Percentiles rank a stretch among this genome's conserved stretches.
Conservation (phyloP, 2,329 filamentous ascomycete genomes). For the Chaetomiaceae sp. region DNA sequence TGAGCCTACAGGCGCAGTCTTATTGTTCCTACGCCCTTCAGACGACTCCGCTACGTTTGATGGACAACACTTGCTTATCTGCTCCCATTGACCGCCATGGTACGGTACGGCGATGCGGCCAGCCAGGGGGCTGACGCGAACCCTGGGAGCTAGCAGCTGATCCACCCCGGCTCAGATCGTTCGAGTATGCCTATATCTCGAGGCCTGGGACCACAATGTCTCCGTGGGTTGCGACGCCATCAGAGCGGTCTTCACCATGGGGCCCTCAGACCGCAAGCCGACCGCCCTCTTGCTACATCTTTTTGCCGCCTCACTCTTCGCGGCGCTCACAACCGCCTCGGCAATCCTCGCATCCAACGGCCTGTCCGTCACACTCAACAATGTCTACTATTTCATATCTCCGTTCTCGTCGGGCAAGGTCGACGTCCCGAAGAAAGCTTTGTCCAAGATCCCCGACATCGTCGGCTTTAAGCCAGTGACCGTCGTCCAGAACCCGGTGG, state of each 20-base stretch:
- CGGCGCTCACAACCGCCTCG: not conserved
- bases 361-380: constrained; percentile 31
- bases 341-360: constrained; percentile 30
- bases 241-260: constrained; percentile 2
- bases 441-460: constrained; percentile 24
- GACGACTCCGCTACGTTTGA: too few relatives aligned
- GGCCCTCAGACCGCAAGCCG: not conserved
- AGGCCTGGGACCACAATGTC: too few relatives aligned
- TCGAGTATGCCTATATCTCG: too few relatives aligned
- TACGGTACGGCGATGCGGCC: too few relatives aligned
- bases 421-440: constrained; percentile 12
- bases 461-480: constrained; percentile 35
- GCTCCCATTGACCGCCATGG: too few relatives aligned
- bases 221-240: too few relatives aligned
- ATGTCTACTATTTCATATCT: constrained; percentile 34
- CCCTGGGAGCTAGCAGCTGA: too few relatives aligned
- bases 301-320: constrained; percentile 12
- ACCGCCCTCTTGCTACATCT: constrained; percentile 6
- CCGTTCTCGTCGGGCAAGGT: constrained; percentile 32
- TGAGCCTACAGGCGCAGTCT: too few relatives aligned
- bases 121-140: too few relatives aligned
- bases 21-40: too few relatives aligned
- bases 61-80: too few relatives aligned
- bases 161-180: too few relatives aligned
- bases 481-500: constrained; percentile 29